Percentiles rank a stretch among this genome's conserved stretches.
Conservation (phyloP, 2,329 filamentous ascomycete species). For the Hypomyces perniciosus region DNA sequence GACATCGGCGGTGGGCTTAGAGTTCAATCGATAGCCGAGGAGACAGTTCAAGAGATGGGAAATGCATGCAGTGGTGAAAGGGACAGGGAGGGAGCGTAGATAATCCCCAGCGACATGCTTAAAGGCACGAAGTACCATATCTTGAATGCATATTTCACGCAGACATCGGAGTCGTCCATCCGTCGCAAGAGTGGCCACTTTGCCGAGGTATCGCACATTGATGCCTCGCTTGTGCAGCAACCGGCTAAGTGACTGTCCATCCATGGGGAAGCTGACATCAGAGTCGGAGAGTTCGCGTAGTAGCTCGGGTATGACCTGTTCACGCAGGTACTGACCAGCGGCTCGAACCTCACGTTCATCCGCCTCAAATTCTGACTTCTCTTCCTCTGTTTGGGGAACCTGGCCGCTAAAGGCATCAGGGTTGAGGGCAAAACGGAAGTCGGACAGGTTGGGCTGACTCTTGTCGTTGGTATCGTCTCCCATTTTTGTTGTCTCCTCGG, state of each 20-base stretch:
- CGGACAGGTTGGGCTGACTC: constrained; percentile 73
- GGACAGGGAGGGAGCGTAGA: constrained; percentile 70
- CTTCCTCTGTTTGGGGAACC: constrained; percentile 78
- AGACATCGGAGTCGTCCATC: constrained; percentile 71
- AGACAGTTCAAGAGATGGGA: constrained; percentile 92
- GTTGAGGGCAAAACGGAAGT: constrained; percentile 85
- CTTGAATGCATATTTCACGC: constrained; percentile 71
- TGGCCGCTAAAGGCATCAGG: constrained; percentile 95
- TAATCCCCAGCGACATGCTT: constrained; percentile 84
- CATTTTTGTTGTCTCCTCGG: constrained; percentile 37
- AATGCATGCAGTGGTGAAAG: constrained; percentile 72
- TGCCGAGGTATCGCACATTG: constrained; percentile 93
- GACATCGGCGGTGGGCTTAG: constrained; percentile 70
- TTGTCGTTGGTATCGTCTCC: constrained; percentile 17
- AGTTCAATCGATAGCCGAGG: constrained; percentile 68
- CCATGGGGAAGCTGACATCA: constrained; percentile 96
- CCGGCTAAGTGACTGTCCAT: constrained; percentile 82
- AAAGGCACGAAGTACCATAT: constrained; percentile 93
- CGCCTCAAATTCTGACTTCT: constrained; percentile 73
- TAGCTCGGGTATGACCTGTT: constrained; percentile 75
- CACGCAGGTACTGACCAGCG: constrained; percentile 71
- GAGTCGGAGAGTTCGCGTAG: constrained; percentile 83
- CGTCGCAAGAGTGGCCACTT: constrained; percentile 64
- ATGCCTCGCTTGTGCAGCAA: constrained; percentile 95
- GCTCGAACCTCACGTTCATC: constrained; percentile 87